Base-by-base conservation (phyloP, 1,284 basidiomycete genomes). In the Malassezia globosa region DNA sequence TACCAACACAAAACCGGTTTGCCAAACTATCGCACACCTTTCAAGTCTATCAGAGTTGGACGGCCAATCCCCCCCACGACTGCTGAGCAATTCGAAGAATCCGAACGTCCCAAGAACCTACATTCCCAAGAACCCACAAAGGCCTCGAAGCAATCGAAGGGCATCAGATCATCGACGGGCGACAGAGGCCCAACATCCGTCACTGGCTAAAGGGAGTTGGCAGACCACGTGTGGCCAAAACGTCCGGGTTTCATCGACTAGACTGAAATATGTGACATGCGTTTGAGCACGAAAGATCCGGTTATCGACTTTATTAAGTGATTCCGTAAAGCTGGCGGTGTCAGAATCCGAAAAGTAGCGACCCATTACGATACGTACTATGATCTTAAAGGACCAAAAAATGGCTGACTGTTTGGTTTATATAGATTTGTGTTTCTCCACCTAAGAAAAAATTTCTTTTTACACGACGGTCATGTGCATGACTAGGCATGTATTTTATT, bases 251-350 rank as follows among this genome's bases (percentile, higher is more conserved):
- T 64, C 62, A 64, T 64, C 62, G 51, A 60, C 62, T 64, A 60
- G 62, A 59, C 48, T 64, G 62, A 64, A 60, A 60, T 60, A 57
- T 61, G 62, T 64, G 62, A 60, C 62, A 62, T 62, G 60, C 60
- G 58, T 60, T 64, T 60, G 60, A 60, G 62, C 60, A 62, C 61
- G 60, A 59, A 61, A 61, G 58, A 64, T 62, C 53, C 60, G 62
- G 62, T 60, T 51, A 64, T 64, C 62, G 55, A 64, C 62, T 64
- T 61, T 64, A 64, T 64, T 64, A 64, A 64, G 62, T 64, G 62
- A 64, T 64, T 64, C 62, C 60, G 62, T 64, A 62, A 64, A 64
- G 62, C 59, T 61, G 59, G 14, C n/a, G 13, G 27, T n/a, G 18
- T 18, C 18, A 34, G 19, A 29, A 16, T 11, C 29, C 16, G 16